Base-by-base conservation (phyloP, 2,329 filamentous ascomycete genomes). In the Phoma herbarum region DNA sequence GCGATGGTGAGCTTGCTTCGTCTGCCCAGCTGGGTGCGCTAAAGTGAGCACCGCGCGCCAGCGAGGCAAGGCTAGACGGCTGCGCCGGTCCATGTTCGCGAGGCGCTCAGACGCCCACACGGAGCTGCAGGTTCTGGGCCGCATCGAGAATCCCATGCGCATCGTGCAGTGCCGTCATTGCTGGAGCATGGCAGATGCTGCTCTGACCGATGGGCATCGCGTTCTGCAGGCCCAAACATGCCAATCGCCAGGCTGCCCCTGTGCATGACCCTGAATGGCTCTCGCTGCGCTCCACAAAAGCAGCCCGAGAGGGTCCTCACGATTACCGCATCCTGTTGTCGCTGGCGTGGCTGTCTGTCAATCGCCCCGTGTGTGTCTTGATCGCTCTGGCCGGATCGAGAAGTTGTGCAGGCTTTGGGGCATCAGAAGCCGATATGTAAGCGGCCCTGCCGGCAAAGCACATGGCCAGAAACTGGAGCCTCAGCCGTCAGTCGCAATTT, bases 281-380 rank as follows among this genome's bases (percentile, higher is more conserved):
- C 31, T 11, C 42, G 16, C 54, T 47, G 28, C 54, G 41, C 49
- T 29, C 44, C 28, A 44, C 43, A 26, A 43, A 43, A 44, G 43
- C 44, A 52, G 42, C 31, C 29, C 53, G 14, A 28, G 48, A 48
- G 22, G 45, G 37, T 26, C 28, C 37, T 48, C 22, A 25, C 42
- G 29, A 61, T 57, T 41, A 44, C 57, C 57, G 57, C 58, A 61
- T 63, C 43, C 57, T 61, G 60, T 57, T 57, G 49, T 51, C 23
- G 33, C 41, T 55, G 54, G 25, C 35, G 52, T 46, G 26, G 33
- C 41, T 55, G 54, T 33, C 35, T 31, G 39, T 44, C 33, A 48
- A 58, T 53, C 39, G 62, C 42, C 50, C 56, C 45, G 46, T 53
- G 46, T 53, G 59, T 63, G 60, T 65, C 64, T 67, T 51, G 62